Evolutionary conservation across 495 filamentous ascomycete genomes (phyloP), one percentile per base, ranked within the genome.

Genomic region (Penicillium subrubescens): DNA sequence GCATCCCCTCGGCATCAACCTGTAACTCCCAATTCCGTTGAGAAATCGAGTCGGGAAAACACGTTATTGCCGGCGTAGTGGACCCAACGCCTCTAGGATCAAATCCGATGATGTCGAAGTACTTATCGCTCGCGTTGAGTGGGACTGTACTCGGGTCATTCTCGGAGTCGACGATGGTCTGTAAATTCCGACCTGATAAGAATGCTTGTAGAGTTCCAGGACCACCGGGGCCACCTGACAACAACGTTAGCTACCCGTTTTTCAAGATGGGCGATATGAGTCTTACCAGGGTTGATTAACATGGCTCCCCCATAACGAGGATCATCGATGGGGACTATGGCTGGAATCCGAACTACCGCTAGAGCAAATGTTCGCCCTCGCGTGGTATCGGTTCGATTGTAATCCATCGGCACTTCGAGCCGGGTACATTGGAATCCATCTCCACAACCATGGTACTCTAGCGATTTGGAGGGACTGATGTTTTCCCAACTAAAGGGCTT

Each of bases 371-470:
- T 75, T 25, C 77, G 71, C 21, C 76, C 71, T 41, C 71, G 57
- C 3, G 44, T 48, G 0, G 71, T 74, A 57, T 81, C 74, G 0
- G 72, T 68, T 7, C 77, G 70, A 48, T 81, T 72, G 64, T 86
- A 86, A 68, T 87, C 82, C 81, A 88, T 84, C 5, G 86, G 86
- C 8, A 88, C 81, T 37, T 82, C 79, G 7, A 89, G 73, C 21
- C 83, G 79, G 44, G 87, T 84, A 60, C 87, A 88, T 66, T 79
- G 77, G 61, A 84, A 77, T 11, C 71, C 79, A 66, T 72, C 72
- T 29, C 74, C 77, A 60, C 80, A 81, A n/a, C 76, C 65, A 55
- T 75, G 63, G 62, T 81, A 82, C 29, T 76, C 58, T 25, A 82
- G 64, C 2, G 59, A 60, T 12, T 63, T 46, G 0, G 77, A 76